These are phyloP conservation scores for Pycnococcus provasolii DNA, from an alignment of 139 green algal genomes.

Conservation along the genomic window DNA sequence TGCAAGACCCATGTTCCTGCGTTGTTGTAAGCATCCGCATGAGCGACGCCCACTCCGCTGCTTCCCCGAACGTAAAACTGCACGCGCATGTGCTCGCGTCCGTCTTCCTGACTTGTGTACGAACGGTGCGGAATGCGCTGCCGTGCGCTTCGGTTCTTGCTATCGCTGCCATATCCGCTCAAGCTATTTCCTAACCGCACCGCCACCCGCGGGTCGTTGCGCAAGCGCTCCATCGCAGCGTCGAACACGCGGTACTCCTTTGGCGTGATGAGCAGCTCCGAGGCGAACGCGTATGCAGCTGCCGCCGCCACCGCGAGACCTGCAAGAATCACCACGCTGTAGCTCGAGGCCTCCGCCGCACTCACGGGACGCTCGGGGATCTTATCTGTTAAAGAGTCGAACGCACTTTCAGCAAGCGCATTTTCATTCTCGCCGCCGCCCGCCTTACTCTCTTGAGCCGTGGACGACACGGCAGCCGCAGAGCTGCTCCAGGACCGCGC, in stretches of 20 bases:
- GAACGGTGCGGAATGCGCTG: conserved; percentile 18
- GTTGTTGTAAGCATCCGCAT: too few species aligned
- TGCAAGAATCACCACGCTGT: conserved; percentile 18
- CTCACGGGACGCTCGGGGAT: conserved; percentile 28
- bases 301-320: conserved; percentile 16
- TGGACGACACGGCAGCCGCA: too few species aligned
- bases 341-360: conserved; percentile 16
- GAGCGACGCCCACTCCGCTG: too few species aligned
- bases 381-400: conserved; percentile 26
- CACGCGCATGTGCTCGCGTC: conserved; percentile 12
- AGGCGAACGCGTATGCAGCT: conserved; percentile 1
- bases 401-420: not conserved
- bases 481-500: too few species aligned
- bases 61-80: conserved; percentile 17
- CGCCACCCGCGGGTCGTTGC: conserved; percentile 19
- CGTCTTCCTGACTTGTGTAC: not conserved
- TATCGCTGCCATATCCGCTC: conserved; percentile 30
- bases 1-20: too few species aligned
- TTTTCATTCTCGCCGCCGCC: not conserved
- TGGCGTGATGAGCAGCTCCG: conserved; percentile 21
- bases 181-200: conserved; percentile 16
- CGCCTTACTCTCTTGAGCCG: too few species aligned
- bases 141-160: conserved; percentile 5
- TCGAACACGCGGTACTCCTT: conserved; percentile 24
- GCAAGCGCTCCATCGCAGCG: conserved; percentile 16